Percentiles rank a stretch among this genome's conserved stretches.
These are phyloP conservation scores for Hypoxylon sp. DNA, from an alignment of 2,329 filamentous ascomycete genomes.

Conservation along the genomic window DNA sequence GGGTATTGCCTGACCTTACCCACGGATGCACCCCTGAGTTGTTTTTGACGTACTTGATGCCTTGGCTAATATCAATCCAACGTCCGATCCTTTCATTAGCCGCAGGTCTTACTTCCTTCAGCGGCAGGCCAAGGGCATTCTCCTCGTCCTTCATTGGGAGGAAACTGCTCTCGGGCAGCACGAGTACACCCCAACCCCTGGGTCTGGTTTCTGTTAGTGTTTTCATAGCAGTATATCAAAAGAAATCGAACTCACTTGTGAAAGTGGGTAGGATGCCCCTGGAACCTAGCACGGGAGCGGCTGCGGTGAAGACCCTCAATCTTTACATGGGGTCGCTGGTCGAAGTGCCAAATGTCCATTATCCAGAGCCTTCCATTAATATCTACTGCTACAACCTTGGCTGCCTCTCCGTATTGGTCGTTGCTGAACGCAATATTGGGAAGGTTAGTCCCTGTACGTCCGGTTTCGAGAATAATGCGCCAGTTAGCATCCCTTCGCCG, in stretches of 20 bases:
- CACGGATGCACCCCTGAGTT: slow-evolving; percentile 51
- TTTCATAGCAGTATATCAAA: neutral
- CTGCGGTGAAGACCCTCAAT: slow-evolving; percentile 42
- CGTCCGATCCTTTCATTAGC: slow-evolving; percentile 38
- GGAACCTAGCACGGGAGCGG: slow-evolving; percentile 9
- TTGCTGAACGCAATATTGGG: slow-evolving; percentile 68
- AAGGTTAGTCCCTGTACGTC: slow-evolving; percentile 61
- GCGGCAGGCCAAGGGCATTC: slow-evolving; percentile 54
- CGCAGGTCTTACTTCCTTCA: slow-evolving; percentile 44
- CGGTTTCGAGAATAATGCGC: slow-evolving; percentile 64
- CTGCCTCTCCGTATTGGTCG: slow-evolving; percentile 62
- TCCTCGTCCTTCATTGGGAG: slow-evolving; percentile 50
- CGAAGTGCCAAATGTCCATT: slow-evolving; percentile 66
- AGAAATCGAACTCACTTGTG: slow-evolving; percentile 33
- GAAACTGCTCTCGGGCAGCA: slow-evolving; percentile 63
- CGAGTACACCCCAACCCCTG: slow-evolving; percentile 66
- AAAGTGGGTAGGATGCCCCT: slow-evolving; percentile 7
- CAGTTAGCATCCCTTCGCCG: slow-evolving; percentile 63
- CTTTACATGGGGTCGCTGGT: slow-evolving; percentile 25
- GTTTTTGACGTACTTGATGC: slow-evolving; percentile 44
- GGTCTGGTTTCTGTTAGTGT: slow-evolving; percentile 46
- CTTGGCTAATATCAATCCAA: slow-evolving; percentile 50
- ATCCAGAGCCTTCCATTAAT: slow-evolving; percentile 65
- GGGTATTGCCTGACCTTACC: slow-evolving; percentile 38
- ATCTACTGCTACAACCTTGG: slow-evolving; percentile 66